Evolutionary conservation across 23 red algal species (phyloP), one percentile per base, ranked within the genome.

Genomic region (Gracilaria gracilis): DNA sequence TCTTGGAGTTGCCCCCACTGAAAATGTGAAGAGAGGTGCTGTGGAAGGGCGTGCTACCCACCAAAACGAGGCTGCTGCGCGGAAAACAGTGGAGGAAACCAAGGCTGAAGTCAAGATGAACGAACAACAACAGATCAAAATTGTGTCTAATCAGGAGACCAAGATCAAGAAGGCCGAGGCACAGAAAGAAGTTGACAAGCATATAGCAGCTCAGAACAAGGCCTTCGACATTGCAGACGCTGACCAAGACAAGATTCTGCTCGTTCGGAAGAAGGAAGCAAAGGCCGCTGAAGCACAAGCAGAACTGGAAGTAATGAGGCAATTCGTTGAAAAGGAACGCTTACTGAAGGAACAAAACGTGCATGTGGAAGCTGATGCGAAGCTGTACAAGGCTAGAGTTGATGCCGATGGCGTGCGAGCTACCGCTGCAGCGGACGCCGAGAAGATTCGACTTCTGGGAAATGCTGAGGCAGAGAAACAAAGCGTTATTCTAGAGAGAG

Each of bases 1-100:
- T 0, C 57, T 95, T 34, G 93, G 93, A 16, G 93, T 95, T 23
- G n/a, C 44, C 9, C 93, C 87, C 29, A 95, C 93, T 20, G 85
- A 95, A 82, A 69, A 47, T 28, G 82, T 95, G 50, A 95, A 95
- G 75, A 33, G 93, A 4, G 54, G 51, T 9, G 93, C 93, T 14
- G 67, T 76, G 4, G 93, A 90, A 62, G 93, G 85, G 8, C 59
- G 36, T 20, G 93, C 93, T 4, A 66, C 35, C 25, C 85, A 95
- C 47, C 61, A 53, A 11, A 61, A 44, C 35, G 37, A 83, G 84
- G 93, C 93, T 1, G 33, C 25, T 24, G 61, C 58, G 11, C 72
- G 62, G 3, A 59, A 62, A 29, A 70, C 69, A 9, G 62, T 42
- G 9, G 75, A 83, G 61, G 34, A 81, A n/a, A 57, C 87, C 28